Conservation (phyloP, 2,329 filamentous ascomycete genomes). For the Colletotrichum simmondsii region DNA sequence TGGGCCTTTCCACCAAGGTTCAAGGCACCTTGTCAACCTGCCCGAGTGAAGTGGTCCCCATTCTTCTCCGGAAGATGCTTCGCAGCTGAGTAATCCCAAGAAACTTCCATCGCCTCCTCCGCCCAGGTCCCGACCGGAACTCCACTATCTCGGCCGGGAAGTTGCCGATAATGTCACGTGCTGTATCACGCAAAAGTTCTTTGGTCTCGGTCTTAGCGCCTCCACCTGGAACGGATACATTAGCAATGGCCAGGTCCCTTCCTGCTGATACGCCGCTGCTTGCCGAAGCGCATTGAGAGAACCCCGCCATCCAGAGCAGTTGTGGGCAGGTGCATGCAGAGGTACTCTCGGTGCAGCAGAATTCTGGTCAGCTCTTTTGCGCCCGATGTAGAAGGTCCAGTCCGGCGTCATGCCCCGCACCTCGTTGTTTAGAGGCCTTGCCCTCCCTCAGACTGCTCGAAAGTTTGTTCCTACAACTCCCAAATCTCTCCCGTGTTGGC, state of each 20-base stretch:
- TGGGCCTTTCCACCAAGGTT: neutral
- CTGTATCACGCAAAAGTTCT: slow-evolving; percentile 22
- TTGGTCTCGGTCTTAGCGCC: slow-evolving; percentile 19
- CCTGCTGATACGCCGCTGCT: slow-evolving; percentile 32
- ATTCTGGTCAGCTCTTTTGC: slow-evolving; percentile 34
- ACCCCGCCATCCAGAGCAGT: slow-evolving; percentile 30
- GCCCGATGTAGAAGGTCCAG: slow-evolving; percentile 35
- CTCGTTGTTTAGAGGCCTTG: slow-evolving; percentile 42
- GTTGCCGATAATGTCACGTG: slow-evolving; percentile 1
- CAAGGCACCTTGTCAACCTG: no score
- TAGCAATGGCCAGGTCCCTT: slow-evolving; percentile 13
- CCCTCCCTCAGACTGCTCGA: slow-evolving; percentile 29
- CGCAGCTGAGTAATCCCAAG: slow-evolving; percentile 7
- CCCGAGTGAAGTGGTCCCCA: no score
- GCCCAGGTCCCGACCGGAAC: no score
- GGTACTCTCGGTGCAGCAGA: slow-evolving; percentile 26
- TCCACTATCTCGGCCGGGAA: neutral
- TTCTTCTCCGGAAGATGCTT: neutral
- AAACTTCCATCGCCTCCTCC: neutral
- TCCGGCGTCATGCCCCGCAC: slow-evolving; percentile 58
- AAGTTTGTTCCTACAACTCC: slow-evolving; percentile 29
- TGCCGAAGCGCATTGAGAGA: slow-evolving; percentile 30
- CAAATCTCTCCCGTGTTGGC: slow-evolving; percentile 29
- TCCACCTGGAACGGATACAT: slow-evolving; percentile 1
- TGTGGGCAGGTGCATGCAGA: slow-evolving; percentile 30